Conservation (phyloP, 2,329 filamentous ascomycete species). For the Diaporthe humulicola region DNA sequence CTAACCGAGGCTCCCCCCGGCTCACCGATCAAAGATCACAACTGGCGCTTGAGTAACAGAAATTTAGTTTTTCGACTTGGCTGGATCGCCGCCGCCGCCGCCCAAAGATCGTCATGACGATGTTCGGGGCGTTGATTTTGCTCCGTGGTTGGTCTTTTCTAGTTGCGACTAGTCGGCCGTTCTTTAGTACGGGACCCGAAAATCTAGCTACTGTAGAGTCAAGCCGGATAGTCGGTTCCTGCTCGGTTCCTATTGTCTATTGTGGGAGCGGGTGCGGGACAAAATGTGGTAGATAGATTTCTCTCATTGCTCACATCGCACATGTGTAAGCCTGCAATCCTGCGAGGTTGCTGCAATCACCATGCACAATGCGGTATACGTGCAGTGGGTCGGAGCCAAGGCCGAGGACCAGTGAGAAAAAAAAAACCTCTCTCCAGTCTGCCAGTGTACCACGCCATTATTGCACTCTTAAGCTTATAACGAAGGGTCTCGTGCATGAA, state of each 20-base stretch:
- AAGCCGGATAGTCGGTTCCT: slow-evolving; percentile 2
- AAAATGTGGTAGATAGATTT: neutral
- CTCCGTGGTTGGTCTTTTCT: neutral
- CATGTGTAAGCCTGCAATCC: neutral
- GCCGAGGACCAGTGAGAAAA: slow-evolving; percentile 4
- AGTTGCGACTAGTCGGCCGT: slow-evolving; percentile 12
- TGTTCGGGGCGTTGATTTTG: neutral
- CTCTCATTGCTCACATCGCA: neutral
- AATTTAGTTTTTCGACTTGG: neutral
- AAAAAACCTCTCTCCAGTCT: neutral
- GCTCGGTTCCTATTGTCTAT: neutral
- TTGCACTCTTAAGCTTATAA: slow-evolving; percentile 25
- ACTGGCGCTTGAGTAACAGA: slow-evolving; percentile 21
- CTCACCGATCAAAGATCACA: slow-evolving; percentile 3
- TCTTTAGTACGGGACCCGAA: slow-evolving; percentile 10
- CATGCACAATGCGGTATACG: neutral
- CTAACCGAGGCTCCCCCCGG: neutral
- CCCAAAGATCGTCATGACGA: slow-evolving; percentile 10
- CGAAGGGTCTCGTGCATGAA: slow-evolving; percentile 27
- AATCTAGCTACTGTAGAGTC: neutral
- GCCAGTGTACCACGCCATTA: slow-evolving; percentile 14
- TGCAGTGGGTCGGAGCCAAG: slow-evolving; percentile 11
- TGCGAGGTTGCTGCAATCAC: neutral
- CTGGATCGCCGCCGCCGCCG: neutral
- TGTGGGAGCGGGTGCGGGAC: neutral